A percentile compares a stretch with the other conserved stretches of the same genome.
phyloP scores from a whole-genome alignment of 108 stramenopile genomes.

The Pseudonitzschia multiseries region DNA sequence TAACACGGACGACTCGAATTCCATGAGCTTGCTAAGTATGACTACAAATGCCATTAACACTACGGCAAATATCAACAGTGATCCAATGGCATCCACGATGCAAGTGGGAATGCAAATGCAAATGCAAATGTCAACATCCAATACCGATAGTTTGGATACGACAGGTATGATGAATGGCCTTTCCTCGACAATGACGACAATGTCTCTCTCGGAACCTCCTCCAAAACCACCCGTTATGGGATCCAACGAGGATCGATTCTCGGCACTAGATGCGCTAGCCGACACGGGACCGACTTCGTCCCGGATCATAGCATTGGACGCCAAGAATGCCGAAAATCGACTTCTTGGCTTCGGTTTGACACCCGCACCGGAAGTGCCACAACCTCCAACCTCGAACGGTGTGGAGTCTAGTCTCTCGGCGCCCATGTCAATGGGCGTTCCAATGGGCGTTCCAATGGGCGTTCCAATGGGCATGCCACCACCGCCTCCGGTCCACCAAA shows the following conservation, averaged over 20 bases:
- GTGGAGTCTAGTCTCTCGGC: background rate
- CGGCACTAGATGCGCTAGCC: slow-evolving; percentile 45
- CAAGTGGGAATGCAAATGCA: background rate
- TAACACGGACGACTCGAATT: background rate
- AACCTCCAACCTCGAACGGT: background rate
- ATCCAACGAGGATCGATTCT: slow-evolving; percentile 36
- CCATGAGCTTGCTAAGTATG: background rate
- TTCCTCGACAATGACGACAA: background rate
- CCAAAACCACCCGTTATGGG: slow-evolving; percentile 1
- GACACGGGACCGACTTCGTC: background rate
- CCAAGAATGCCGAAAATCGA: slow-evolving; percentile 13
- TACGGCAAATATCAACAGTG: background rate
- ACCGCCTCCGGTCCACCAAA: slow-evolving; percentile 10
- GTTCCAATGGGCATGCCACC: slow-evolving; percentile 7
- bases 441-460: too few relatives aligned
- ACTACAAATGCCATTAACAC: background rate
- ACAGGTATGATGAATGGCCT: slow-evolving; percentile 1
- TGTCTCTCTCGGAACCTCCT: slow-evolving; percentile 8
- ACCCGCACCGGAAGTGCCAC: background rate
- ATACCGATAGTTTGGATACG: slow-evolving; percentile 1
- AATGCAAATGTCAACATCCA: background rate
- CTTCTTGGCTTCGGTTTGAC: slow-evolving; percentile 11
- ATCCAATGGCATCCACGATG: background rate
- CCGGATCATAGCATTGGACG: slow-evolving; percentile 16
- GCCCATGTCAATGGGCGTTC: background rate